phyloP scores from a whole-genome alignment of 345 rosid species.

The Corymbia maculata region DNA sequence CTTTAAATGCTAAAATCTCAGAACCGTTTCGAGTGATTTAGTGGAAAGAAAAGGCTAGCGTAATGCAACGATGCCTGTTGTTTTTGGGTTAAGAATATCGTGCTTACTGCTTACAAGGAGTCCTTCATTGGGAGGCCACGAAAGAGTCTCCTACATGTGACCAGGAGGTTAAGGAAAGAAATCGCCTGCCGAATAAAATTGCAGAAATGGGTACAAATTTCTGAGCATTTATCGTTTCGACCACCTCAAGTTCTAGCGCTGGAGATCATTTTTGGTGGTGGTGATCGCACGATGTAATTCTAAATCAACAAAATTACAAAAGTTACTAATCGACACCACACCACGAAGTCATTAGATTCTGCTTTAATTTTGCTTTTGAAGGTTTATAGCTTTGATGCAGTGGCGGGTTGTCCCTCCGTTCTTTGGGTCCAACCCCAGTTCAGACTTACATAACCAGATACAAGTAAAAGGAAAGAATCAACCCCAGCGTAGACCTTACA shows the following conservation, averaged over 20 bases:
- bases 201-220: not conserved
- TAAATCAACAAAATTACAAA: not conserved
- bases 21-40: not conserved
- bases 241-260: not conserved
- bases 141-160: not conserved
- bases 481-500: not conserved
- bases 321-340: not conserved
- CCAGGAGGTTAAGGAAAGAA: not conserved
- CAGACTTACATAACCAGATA: not conserved
- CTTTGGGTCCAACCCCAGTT: not conserved
- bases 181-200: not conserved
- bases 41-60: not conserved
- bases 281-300: not conserved
- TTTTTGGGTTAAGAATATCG: not conserved
- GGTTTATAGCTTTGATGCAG: not conserved
- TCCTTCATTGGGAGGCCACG: not conserved
- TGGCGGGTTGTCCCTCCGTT: not conserved
- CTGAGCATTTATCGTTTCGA: not conserved
- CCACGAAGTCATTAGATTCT: not conserved
- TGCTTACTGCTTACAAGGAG: not conserved
- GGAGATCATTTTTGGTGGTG: not conserved
- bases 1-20: not conserved
- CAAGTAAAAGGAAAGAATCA: not conserved
- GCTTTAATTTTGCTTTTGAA: not conserved
- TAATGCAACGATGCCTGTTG: not conserved